Base-by-base conservation (phyloP, 805 yeast species). In the Hanseniaspora meyeri region DNA sequence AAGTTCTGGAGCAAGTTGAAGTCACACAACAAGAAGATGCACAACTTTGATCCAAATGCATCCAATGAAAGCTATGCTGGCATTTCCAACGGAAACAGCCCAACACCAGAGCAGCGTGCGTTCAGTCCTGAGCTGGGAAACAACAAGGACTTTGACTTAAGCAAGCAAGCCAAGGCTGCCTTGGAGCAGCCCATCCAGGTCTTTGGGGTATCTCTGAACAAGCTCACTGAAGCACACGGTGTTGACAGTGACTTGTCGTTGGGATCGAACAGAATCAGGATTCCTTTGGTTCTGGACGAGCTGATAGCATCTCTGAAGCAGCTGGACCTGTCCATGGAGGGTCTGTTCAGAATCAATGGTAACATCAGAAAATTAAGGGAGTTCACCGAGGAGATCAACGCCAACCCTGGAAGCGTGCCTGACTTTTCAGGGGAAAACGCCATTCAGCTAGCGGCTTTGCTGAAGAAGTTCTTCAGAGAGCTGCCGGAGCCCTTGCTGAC, bases 291-390 rank as follows among this genome's bases (percentile, higher is more conserved):
- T 40, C 76, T 93, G 45, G 97, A 91, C 63, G 97, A 93, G 64
- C 72, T 90, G 17, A 80, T 93, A 38, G 78, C 80, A 34, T 86
- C 95, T 0, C 78, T 93, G 73, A 79, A 87, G 54, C 91, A 85
- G 59, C 88, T 87, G 75, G 97, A 93, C 69, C 80, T 91, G 84
- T 87, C 97, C 2, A 89, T 83, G 34, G 98, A 93, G 69, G 98
- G 98, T 59, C 84, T 93, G 4, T 93, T 93, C 77, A 80, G 99
- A 64, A 85, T 90, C 65, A 93, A 93, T 66, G 99, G 99, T 64
- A 93, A 93, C 66, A 90, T 93, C 65, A 81, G 89, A 63, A 77
- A 86, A 47, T 73, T 91, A 51, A 80, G 84, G 62, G 86, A 83
- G 61, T 71, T 90, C 58, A 78, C 88, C 0, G 87, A 81, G 55